Conservation (phyloP, 345 rosid species). For the Populus alba region DNA sequence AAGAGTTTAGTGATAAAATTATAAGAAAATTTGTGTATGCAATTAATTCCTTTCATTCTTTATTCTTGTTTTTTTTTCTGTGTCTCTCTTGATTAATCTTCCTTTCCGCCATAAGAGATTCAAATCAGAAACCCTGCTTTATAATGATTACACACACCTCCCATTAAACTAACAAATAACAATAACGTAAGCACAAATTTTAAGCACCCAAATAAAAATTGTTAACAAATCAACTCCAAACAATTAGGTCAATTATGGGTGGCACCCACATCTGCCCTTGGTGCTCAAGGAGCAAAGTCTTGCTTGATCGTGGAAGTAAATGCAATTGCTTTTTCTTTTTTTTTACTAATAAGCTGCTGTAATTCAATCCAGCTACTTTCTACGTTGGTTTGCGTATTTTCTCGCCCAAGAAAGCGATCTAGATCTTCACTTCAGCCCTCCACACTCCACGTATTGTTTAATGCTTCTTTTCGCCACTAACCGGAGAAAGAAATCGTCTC, state of each 20-base stretch:
- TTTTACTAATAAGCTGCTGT: not conserved
- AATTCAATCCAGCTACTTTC: not conserved
- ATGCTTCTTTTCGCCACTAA: not conserved
- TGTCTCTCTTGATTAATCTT: too few relatives aligned
- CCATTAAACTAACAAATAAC: not conserved
- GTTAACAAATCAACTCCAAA: too few relatives aligned
- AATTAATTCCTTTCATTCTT: too few relatives aligned
- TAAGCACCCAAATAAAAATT: not conserved
- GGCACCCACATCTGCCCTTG: not conserved
- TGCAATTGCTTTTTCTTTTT: not conserved
- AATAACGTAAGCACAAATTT: not conserved
- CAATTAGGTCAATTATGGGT: not conserved
- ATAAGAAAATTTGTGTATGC: too few relatives aligned
- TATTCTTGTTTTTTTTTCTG: too few relatives aligned
- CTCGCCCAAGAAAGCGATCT: not conserved
- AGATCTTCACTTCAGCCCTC: not conserved
- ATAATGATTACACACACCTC: too few relatives aligned
- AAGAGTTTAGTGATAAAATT: too few relatives aligned
- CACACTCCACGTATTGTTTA: not conserved
- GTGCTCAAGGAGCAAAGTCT: not conserved
- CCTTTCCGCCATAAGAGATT: too few relatives aligned
- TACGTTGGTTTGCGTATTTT: not conserved
- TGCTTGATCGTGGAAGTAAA: not conserved
- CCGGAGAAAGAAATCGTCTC: not conserved
- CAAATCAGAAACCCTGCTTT: too few relatives aligned